Evolutionary conservation across 768 basidiomycete species (phyloP).

Genomic region (Boletus bicolor): DNA sequence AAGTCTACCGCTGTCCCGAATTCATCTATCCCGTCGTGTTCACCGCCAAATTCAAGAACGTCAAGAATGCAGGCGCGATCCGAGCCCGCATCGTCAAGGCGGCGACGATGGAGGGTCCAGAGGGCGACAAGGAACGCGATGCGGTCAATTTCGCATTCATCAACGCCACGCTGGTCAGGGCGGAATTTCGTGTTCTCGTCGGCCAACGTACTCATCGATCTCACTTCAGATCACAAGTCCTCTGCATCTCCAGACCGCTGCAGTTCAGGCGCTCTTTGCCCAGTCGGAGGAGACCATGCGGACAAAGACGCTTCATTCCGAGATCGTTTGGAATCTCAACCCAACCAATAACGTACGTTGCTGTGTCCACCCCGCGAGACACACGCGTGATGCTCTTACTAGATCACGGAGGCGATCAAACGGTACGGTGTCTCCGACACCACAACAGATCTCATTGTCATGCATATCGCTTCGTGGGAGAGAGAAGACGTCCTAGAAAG

Average conservation of each 20-base stretch:
- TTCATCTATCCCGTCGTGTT: conserved; percentile 48
- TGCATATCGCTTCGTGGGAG: conserved; percentile 53
- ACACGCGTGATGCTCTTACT: not conserved
- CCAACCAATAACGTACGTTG: conserved; percentile 77
- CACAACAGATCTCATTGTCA: conserved; percentile 65
- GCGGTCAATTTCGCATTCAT: conserved; percentile 91
- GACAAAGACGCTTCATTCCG: conserved; percentile 88
- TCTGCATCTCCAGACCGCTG: conserved; percentile 78
- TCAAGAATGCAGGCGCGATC: conserved; percentile 61
- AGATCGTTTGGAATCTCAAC: conserved; percentile 83
- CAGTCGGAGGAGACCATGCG: conserved; percentile 55
- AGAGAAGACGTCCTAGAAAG: conserved; percentile 42
- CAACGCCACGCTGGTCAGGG: conserved; percentile 74
- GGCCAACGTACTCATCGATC: conserved; percentile 4
- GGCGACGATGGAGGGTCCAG: conserved; percentile 51
- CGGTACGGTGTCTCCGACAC: conserved; percentile 79
- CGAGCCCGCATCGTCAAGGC: conserved; percentile 70
- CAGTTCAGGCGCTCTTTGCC: conserved; percentile 78
- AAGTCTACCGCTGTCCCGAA: conserved; percentile 54
- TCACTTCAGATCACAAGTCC: conserved; percentile 71
- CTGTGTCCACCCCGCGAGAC: not conserved
- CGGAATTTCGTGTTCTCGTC: conserved; percentile 3
- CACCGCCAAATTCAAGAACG: conserved; percentile 62
- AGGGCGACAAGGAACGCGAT: conserved; percentile 66
- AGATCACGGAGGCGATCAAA: conserved; percentile 88